phyloP scores from a whole-genome alignment of 208 protist species.

The Tetramitus jugosus region DNA sequence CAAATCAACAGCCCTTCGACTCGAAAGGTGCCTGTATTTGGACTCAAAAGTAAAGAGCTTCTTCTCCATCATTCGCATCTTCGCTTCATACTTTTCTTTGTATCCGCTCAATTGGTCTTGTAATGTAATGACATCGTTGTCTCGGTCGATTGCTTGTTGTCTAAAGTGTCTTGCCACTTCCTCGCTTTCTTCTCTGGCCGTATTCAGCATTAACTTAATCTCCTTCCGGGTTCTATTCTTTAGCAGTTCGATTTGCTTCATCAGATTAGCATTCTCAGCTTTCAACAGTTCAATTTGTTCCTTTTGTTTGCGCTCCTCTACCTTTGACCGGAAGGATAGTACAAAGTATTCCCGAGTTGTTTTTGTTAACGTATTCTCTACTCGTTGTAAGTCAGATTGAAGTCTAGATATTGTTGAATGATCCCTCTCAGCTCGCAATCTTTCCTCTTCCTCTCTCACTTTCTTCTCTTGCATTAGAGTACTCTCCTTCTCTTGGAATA shows the following conservation, averaged over 20 bases:
- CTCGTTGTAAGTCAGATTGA: neutral
- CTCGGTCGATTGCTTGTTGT: conserved; percentile 8
- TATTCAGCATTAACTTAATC: neutral
- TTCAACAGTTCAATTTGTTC: neutral
- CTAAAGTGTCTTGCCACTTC: conserved; percentile 15
- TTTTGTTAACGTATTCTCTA: neutral
- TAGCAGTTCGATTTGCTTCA: neutral
- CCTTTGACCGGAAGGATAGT: neutral
- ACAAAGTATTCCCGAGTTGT: conserved; percentile 14
- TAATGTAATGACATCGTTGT: conserved; percentile 10
- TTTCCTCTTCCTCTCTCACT: neutral
- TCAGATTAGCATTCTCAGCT: neutral
- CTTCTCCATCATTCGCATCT: neutral
- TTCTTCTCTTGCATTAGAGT: neutral
- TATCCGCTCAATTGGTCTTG: neutral
- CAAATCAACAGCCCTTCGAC: neutral
- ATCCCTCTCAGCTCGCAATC: neutral
- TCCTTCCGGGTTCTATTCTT: neutral
- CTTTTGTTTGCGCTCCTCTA: neutral
- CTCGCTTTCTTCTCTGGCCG: conserved; percentile 11
- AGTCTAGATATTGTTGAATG: neutral
- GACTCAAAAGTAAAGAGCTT: neutral
- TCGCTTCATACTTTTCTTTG: neutral
- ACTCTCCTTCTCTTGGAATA: neutral
- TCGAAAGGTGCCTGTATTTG: neutral